A percentile compares a stretch with the other conserved stretches of the same genome.
phyloP scores from a whole-genome alignment of 2,329 filamentous ascomycete species.

The Phialophora verrucosa region DNA sequence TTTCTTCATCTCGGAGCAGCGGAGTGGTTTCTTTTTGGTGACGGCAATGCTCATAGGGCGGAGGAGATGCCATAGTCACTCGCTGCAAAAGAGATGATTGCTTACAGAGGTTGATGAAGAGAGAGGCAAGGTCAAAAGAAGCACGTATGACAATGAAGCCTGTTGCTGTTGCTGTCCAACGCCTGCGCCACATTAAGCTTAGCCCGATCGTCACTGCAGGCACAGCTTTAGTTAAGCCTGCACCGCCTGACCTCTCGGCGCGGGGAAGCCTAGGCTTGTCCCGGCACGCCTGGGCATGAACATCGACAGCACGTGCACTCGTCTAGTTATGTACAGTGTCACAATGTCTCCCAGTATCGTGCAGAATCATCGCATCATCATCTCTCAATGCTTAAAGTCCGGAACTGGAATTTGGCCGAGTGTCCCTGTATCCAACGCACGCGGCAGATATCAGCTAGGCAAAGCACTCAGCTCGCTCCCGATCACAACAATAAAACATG shows the following conservation, averaged over 20 bases:
- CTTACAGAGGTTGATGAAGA: not conserved
- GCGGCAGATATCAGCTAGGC: not conserved
- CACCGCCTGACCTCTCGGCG: not conserved
- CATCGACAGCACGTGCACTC: too few relatives aligned
- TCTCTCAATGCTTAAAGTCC: not conserved
- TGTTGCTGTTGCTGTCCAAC: constrained; percentile 7
- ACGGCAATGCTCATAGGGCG: not conserved
- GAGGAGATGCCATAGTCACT: constrained; percentile 1
- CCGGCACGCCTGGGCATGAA: too few relatives aligned
- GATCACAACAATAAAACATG: not conserved
- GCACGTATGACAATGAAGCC: not conserved
- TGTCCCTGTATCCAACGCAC: not conserved
- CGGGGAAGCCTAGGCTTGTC: not conserved
- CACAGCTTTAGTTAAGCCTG: not conserved
- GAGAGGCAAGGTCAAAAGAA: not conserved
- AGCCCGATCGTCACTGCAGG: constrained; percentile 1
- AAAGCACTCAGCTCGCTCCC: not conserved
- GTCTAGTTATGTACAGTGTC: too few relatives aligned
- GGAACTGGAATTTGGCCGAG: not conserved
- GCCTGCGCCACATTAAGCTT: not conserved
- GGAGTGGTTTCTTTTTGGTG: constrained; percentile 7
- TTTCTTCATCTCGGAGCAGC: constrained; percentile 11
- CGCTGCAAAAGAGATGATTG: not conserved
- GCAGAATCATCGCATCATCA: not conserved
- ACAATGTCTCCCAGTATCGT: too few relatives aligned